Base-by-base conservation (phyloP, 768 basidiomycete species). In the Hygrocybe punicea region DNA sequence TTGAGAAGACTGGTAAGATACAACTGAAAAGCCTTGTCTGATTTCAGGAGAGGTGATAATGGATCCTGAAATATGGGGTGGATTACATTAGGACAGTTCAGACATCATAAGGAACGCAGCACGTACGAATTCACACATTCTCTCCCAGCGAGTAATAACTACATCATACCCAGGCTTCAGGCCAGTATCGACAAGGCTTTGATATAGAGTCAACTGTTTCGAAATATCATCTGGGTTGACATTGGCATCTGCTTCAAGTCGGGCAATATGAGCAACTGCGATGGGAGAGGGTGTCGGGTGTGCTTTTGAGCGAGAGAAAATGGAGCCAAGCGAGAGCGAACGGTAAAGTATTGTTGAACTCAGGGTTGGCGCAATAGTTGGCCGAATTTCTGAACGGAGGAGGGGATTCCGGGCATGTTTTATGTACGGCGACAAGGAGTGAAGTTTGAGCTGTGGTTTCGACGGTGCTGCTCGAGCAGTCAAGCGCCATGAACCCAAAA, bases 41-140 rank as follows among this genome's bases (percentile, higher is more conserved):
- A 90, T 50, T 76, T 79, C 23, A 93, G 71, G 23, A 93, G 74
- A 2, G 89, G 87, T 2, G 87, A 89, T 10, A 77, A 55, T 11
- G 85, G 79, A 63, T 87, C 83, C 91, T 93, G 62, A 51, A 53
- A 59, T 46, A 48, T 51, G 21, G 7, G 8, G 29, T 19, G 49
- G 11, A n/a, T 36, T 19, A 39, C 11, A 52, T 9, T 7, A 21
- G 36, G 13, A 50, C 5, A 19, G 21, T 7, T 4, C 9, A 3
- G 34, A 11, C 7, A n/a, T n/a, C 11, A 52, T 16, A 16, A 34
- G 40, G 8, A 46, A 10, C 13, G 10, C n/a, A 36, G 51, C 36
- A 83, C 89, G 63, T 73, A 92, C 91, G 66, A 87, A 91, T 80
- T 92, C 87, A 64, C 82, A 82, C 80, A 86, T 84, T 62, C 85